These are phyloP conservation scores for Scleromitrula shiraiana DNA, from an alignment of 2,329 filamentous ascomycete species.

Conservation along the genomic window DNA sequence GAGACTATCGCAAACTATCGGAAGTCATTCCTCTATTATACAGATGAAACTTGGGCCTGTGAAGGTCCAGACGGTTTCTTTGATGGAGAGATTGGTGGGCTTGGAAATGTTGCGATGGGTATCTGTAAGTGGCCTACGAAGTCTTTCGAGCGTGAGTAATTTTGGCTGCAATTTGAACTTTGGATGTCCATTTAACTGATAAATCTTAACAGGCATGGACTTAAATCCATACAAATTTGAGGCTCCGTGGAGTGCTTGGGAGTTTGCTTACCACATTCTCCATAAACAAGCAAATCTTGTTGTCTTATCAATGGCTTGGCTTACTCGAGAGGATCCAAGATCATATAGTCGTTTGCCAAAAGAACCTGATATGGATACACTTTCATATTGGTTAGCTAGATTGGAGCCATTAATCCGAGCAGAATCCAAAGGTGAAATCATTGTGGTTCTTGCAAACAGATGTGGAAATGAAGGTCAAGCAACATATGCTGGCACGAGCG, in stretches of 20 bases:
- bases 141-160: conserved; percentile 8
- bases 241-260: conserved; percentile 40
- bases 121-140: conserved; percentile 41
- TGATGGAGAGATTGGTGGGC: conserved; percentile 34
- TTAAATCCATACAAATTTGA: conserved; percentile 50
- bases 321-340: conserved; percentile 48
- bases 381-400: conserved; percentile 68
- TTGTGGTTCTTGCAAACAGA: conserved; percentile 65
- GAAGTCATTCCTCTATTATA: conserved; percentile 51
- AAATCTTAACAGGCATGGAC: conserved; percentile 41
- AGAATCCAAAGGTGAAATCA: conserved; percentile 48
- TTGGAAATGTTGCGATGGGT: conserved; percentile 48
- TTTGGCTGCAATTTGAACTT: background rate
- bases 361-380: conserved; percentile 63
- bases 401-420: conserved; percentile 56
- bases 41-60: conserved; percentile 54
- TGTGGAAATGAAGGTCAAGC: conserved; percentile 57
- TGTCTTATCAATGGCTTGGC: conserved; percentile 71
- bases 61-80: conserved; percentile 47
- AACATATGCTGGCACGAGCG: conserved; percentile 66
- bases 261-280: conserved; percentile 46
- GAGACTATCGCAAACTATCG: conserved; percentile 54
- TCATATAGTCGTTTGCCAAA: conserved; percentile 40
- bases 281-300: conserved; percentile 51
- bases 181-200: background rate